Evolutionary conservation across 1,139 yeast genomes (phyloP).

Genomic region (Zhuliangozyma parablackwelliae): DNA sequence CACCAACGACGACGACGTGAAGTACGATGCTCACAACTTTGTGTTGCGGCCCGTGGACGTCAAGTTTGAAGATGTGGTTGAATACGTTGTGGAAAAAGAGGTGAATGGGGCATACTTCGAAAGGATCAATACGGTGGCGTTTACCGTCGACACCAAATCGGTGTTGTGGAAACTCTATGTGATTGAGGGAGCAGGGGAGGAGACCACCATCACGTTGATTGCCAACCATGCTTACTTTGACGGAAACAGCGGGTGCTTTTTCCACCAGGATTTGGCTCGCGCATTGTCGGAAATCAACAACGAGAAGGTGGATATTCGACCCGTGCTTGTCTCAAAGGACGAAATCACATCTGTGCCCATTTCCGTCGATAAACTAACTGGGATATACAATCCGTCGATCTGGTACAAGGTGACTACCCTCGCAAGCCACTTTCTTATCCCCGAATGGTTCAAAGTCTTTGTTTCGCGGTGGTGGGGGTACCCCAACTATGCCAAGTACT

Average conservation of each 20-base stretch:
- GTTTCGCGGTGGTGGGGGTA: constrained; percentile 2
- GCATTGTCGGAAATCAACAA: constrained; percentile 3
- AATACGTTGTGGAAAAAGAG: constrained; percentile 8
- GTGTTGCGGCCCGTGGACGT: constrained; percentile 17
- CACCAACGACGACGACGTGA: constrained; percentile 9
- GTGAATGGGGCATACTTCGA: constrained; percentile 15
- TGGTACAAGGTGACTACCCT: constrained; percentile 5
- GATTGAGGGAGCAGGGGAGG: constrained; percentile 6
- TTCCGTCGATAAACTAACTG: constrained; percentile 3
- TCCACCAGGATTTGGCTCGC: constrained; percentile 25
- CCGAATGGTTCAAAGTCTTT: constrained; percentile 7
- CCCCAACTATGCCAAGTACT: constrained; percentile 14
- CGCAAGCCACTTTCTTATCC: constrained; percentile 3
- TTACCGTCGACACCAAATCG: constrained; percentile 13
- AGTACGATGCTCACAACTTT: constrained; percentile 13
- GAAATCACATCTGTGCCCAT: constrained; percentile 4
- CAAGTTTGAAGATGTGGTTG: constrained; percentile 23
- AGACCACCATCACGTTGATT: constrained; percentile 19
- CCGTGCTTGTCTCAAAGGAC: constrained; percentile 3
- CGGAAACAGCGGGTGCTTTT: constrained; percentile 28
- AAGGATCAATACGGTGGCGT: constrained; percentile 13
- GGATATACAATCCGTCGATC: constrained; percentile 11
- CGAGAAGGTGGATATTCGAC: constrained; percentile 2
- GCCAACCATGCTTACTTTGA: constrained; percentile 34
- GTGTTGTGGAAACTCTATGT: constrained; percentile 31